Base-by-base conservation (phyloP, 1,139 yeast species). In the Zhuliangozyma parablackwelliae region DNA sequence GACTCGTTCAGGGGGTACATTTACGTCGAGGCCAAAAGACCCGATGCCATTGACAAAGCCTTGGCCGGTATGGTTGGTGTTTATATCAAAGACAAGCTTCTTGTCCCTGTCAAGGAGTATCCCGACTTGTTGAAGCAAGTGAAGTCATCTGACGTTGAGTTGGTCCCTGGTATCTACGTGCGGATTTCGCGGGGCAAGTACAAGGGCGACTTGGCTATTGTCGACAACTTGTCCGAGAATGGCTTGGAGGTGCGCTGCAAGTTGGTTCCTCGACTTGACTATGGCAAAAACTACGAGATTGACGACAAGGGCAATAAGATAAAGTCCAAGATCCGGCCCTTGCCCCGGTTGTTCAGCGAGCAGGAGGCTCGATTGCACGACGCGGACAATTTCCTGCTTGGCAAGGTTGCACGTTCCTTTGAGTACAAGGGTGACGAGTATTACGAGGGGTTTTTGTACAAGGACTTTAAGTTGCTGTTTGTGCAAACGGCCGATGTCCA, bases 31-130 rank as follows among this genome's bases (percentile, higher is more conserved):
- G 97, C 98, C 21, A 83, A 92, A 44, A 84, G 87, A 57, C 86
- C 92, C 44, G 89, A 92, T 47, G 97, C 96, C 20, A 95, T 92
- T 34, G 87, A 84, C 54, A 81, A 78, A 43, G 96, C 96, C 10
- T 73, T 92, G 44, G 76, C 79, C 34, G 97, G 97, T 62, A 78
- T 94, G 61, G 92, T 94, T 31, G 90, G 89, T 58, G 81, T 92
- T 28, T 85, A 80, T 50, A 70, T 82, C 40, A 72, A 78, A 46
- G 71, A 69, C 43, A 87, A 89, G 63, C 73, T 90, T 32, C 72
- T 92, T 47, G 97, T 92, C 31, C 97, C 98, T 3, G 95, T 92
- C 41, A 88, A 88, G 56, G 98, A 92, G 62, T 86, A 90, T 58
- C 96, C 97, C 5, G 95, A 90, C 57, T 72, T 94, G 53, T 73